Evolutionary conservation across 75 land plant genomes (phyloP).

Genomic region (Cunninghamia lanceolata): DNA sequence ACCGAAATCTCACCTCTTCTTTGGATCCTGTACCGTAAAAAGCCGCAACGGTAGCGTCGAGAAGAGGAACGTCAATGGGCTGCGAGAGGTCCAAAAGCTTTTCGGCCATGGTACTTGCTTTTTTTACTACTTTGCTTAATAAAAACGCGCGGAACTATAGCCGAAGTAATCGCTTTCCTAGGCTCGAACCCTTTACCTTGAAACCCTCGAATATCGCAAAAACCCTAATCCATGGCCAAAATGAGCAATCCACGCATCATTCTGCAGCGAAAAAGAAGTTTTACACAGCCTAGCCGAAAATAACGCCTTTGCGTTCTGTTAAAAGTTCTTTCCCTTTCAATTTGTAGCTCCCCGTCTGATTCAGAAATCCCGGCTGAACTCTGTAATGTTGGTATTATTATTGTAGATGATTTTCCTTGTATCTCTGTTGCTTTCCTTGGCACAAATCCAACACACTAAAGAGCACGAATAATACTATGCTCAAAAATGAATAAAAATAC

Average conservation of each 20-base stretch:
- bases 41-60: conserved; percentile 95
- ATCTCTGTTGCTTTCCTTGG: not conserved
- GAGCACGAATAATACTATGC: not conserved
- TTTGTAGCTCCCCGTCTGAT: not conserved
- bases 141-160: not conserved
- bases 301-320: not conserved
- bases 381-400: not conserved
- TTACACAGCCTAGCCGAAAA: not conserved
- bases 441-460: not conserved
- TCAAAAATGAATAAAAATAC: not conserved
- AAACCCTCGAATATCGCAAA: not conserved
- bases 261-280: not conserved
- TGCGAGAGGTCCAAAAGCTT: conserved; percentile 88
- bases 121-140: not conserved
- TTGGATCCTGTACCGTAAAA: conserved; percentile 99
- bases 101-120: conserved; percentile 59
- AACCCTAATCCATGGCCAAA: conserved; percentile 9
- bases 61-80: conserved; percentile 91
- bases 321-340: not conserved
- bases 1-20: conserved; percentile 61
- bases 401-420: not conserved
- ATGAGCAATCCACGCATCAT: not conserved
- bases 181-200: not conserved
- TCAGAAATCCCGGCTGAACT: not conserved
- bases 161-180: not conserved